Conservation (phyloP, 23 red algal genomes). For the Rhodosorus marinus region DNA sequence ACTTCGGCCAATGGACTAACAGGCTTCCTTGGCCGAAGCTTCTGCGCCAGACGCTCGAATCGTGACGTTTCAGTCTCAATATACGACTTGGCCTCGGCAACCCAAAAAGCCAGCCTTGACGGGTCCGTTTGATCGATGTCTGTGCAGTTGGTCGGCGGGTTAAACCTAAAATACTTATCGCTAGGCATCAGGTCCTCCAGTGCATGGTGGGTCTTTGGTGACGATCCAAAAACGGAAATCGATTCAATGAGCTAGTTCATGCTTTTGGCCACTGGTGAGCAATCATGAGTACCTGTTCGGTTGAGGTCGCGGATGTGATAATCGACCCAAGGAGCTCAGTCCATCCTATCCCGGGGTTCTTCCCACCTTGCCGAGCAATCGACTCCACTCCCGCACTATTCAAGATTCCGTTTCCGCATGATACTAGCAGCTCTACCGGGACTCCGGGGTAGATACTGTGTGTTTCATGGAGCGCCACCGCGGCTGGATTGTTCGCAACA, state of each 20-base stretch:
- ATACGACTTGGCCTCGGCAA: constrained; percentile 24
- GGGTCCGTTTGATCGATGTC: constrained; percentile 71
- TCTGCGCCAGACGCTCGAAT: constrained; percentile 40
- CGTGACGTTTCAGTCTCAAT: constrained; percentile 11
- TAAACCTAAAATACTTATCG: constrained; percentile 78
- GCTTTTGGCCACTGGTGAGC: not conserved
- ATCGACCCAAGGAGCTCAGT: constrained; percentile 87
- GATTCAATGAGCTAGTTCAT: too few species aligned
- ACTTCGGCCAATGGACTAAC: too few species aligned
- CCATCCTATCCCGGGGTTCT: constrained; percentile 39
- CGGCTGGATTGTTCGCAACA: constrained; percentile 87
- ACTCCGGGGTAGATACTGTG: constrained; percentile 75
- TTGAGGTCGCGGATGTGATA: constrained; percentile 75
- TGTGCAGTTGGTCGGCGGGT: constrained; percentile 54
- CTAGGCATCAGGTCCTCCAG: constrained; percentile 75
- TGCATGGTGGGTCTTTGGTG: too few species aligned
- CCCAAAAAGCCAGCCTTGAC: constrained; percentile 35
- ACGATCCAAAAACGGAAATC: too few species aligned
- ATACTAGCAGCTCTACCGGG: constrained; percentile 74
- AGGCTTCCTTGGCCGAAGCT: constrained; percentile 28
- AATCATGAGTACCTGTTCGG: constrained; percentile 76
- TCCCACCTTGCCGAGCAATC: not conserved
- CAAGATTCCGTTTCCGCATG: constrained; percentile 37
- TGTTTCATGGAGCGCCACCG: constrained; percentile 75
- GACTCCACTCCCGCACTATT: not conserved